A percentile compares a stretch with the other conserved stretches of the same genome.
These are phyloP conservation scores for Lentinula guzmanii DNA, from an alignment of 768 basidiomycete species.

Conservation along the genomic window DNA sequence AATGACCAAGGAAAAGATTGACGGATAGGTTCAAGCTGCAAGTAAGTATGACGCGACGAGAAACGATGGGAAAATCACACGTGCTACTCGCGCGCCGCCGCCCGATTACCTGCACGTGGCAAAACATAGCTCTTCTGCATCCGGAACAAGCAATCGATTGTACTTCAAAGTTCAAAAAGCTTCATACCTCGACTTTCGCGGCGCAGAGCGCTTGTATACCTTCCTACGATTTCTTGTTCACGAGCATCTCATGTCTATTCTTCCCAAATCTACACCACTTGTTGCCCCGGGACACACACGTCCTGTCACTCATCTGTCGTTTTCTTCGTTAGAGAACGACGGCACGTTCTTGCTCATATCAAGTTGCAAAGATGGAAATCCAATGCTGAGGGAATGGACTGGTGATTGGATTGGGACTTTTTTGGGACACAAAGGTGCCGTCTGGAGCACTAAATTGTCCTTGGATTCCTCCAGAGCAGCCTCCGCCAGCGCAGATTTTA, in stretches of 20 bases:
- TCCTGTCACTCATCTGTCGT: constrained; percentile 90
- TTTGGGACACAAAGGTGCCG: constrained; percentile 88
- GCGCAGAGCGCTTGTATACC: constrained; percentile 51
- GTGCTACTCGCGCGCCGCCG: too few relatives aligned
- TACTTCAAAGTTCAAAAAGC: not conserved
- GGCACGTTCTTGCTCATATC: constrained; percentile 87
- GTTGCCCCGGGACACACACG: constrained; percentile 84
- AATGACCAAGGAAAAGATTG: too few relatives aligned
- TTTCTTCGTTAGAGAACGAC: constrained; percentile 82
- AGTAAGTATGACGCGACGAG: too few relatives aligned
- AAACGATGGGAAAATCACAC: too few relatives aligned
- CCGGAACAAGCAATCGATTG: constrained; percentile 1
- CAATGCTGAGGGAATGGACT: constrained; percentile 94
- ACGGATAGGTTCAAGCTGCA: too few relatives aligned
- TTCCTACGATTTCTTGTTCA: constrained; percentile 8
- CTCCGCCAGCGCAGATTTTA: constrained; percentile 94
- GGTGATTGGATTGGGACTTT: constrained; percentile 99
- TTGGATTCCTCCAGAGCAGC: constrained; percentile 81
- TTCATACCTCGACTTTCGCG: constrained; percentile 20
- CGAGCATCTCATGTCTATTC: constrained; percentile 49
- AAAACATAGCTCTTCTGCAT: not conserved
- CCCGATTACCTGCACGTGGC: not conserved
- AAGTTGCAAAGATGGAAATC: constrained; percentile 98
- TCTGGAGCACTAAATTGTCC: constrained; percentile 94
- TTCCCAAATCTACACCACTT: constrained; percentile 68